A percentile compares a stretch with the other conserved stretches of the same genome.
Conservation (phyloP, 192 early-diverging fungal genomes). For the Allomyces arbusculus region DNA sequence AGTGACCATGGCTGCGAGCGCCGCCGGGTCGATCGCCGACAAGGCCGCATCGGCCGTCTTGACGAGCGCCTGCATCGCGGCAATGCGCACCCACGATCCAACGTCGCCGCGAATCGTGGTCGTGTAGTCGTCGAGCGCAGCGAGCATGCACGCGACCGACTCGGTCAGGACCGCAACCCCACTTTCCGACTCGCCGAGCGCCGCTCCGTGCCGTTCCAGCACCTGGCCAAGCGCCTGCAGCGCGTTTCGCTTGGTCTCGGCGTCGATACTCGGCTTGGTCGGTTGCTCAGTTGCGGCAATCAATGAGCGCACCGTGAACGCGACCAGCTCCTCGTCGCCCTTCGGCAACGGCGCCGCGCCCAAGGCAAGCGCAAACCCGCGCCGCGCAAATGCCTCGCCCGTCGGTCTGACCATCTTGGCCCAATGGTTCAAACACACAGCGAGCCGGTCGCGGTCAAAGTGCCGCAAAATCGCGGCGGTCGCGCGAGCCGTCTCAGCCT, state of each 20-base stretch:
- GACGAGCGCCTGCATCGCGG: constrained; percentile 37
- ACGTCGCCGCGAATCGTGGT: constrained; percentile 85
- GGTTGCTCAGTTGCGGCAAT: constrained; percentile 5
- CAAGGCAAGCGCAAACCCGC: too few relatives aligned
- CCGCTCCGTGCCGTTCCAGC: neutral
- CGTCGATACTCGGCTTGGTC: constrained; percentile 7
- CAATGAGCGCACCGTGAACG: constrained; percentile 13
- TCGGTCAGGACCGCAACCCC: constrained; percentile 11
- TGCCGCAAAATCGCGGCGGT: too few relatives aligned
- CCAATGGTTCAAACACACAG: too few relatives aligned
- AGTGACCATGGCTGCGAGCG: constrained; percentile 13
- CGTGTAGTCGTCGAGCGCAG: constrained; percentile 62
- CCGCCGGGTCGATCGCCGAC: constrained; percentile 4
- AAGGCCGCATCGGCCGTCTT: constrained; percentile 16
- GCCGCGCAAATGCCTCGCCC: too few relatives aligned
- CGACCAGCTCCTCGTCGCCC: constrained; percentile 1
- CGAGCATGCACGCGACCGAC: constrained; percentile 19
- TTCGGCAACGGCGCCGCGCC: too few relatives aligned
- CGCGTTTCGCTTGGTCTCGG: constrained; percentile 1
- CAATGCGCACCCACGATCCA: constrained; percentile 76
- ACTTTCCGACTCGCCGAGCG: neutral
- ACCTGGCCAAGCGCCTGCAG: neutral
- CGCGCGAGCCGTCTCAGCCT: neutral
- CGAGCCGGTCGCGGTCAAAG: too few relatives aligned
- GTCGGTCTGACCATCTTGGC: too few relatives aligned